Conservation (phyloP, 108 stramenopile genomes). For the Fistulifera solaris region DNA sequence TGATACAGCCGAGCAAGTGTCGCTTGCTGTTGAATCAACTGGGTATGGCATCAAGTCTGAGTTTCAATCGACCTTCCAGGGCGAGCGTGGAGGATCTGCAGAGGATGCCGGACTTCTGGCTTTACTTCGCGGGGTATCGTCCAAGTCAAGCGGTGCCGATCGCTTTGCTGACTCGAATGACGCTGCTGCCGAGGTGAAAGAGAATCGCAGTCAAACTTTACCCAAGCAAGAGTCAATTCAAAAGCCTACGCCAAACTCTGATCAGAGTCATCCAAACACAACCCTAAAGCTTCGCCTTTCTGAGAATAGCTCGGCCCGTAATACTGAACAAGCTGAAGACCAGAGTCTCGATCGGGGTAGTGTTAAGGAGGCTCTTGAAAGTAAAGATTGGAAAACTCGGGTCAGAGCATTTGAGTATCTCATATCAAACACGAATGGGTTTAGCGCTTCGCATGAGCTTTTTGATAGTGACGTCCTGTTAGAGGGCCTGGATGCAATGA, state of each 20-base stretch:
- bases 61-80: conserved; percentile 41
- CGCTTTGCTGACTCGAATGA: conserved; percentile 16
- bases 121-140: conserved; percentile 39
- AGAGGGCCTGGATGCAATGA: conserved; percentile 32
- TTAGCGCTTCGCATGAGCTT: conserved; percentile 12
- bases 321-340: too few relatives aligned
- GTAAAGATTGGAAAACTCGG: conserved; percentile 66
- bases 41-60: conserved; percentile 4
- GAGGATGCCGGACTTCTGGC: conserved; percentile 67
- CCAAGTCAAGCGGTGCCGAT: conserved; percentile 21
- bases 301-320: too few relatives aligned
- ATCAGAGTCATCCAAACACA: too few relatives aligned
- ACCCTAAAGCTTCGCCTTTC: too few relatives aligned
- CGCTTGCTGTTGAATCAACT: not conserved
- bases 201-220: too few relatives aligned
- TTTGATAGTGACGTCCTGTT: conserved; percentile 28
- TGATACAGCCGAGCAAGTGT: not conserved
- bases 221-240: too few relatives aligned
- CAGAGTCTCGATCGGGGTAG: too few relatives aligned
- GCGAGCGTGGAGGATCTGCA: conserved; percentile 66
- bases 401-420: conserved; percentile 56
- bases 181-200: not conserved
- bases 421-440: conserved; percentile 16
- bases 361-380: conserved; percentile 15
- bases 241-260: too few relatives aligned